Evolutionary conservation across 2,329 filamentous ascomycete species (phyloP), one percentile per base, ranked within the genome.

Genomic region (Taxawa tesnikishii): DNA sequence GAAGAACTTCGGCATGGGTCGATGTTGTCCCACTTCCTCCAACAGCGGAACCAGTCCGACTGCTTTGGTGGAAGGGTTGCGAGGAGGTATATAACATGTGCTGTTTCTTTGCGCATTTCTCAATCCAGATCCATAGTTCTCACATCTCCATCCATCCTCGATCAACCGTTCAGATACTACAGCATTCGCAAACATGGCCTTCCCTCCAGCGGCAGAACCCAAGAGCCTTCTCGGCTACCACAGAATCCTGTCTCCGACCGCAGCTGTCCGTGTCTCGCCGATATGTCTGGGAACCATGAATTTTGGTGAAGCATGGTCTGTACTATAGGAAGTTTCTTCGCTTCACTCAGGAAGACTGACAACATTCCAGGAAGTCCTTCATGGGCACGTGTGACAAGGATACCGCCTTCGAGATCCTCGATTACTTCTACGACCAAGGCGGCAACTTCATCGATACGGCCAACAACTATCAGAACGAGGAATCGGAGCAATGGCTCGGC

Each of bases 261-360:
- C 67, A 0, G 63, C 60, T 12, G 56, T 72, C 10, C 60, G 63
- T 28, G 68, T 72, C 11, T 66, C 60, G 15, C 67, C 68, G 19
- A 48, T 72, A 46, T 70, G 66, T 33, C 53, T 71, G 1, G 68
- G 67, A 14, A 58, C 59, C 1, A 70, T 70, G 67, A 70, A 64
- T 45, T 68, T 72, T 41, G 67, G 67, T 11, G 56, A 65, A 21
- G 58, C 60, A 4, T 69, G 65, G 66, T 43, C 40, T 15, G 31
- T 21, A n/a, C n/a, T n/a, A n/a, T n/a, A n/a, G n/a, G n/a, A n/a
- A n/a, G n/a, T n/a, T n/a, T n/a, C n/a, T n/a, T n/a, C n/a, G n/a
- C n/a, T n/a, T n/a, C n/a, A n/a, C n/a, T n/a, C n/a, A n/a, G n/a
- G n/a, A 26, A 12, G n/a, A n/a, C n/a, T n/a, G n/a, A n/a, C n/a